Conservation (phyloP, 495 filamentous ascomycete species). For the Penicillium malachiteum region DNA sequence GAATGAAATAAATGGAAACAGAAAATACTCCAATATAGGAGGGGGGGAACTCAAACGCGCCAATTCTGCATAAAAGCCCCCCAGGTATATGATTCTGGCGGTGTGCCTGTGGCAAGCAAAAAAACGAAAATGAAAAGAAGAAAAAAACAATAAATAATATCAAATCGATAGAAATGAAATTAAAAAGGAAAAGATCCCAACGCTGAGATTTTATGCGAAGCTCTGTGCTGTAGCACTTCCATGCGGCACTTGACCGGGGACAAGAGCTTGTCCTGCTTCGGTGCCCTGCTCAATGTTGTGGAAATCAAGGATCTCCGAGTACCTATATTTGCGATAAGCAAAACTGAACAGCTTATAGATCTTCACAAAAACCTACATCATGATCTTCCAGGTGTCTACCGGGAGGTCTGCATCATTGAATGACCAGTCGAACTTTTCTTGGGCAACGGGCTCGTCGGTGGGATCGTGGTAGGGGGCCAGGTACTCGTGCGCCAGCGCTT, state of each 20-base stretch:
- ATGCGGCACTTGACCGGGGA: slow-evolving; percentile 32
- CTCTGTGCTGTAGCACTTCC: slow-evolving; percentile 19
- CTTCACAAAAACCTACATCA: slow-evolving; percentile 72
- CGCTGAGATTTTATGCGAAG: slow-evolving; percentile 27
- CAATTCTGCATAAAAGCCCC: slow-evolving; percentile 17
- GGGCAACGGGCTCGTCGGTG: slow-evolving; percentile 89
- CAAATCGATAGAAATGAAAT: slow-evolving; percentile 7
- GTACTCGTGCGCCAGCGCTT: slow-evolving; percentile 88
- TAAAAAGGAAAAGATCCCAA: not conserved
- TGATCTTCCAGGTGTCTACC: slow-evolving; percentile 99
- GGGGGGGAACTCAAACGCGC: slow-evolving; percentile 7
- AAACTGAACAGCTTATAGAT: not conserved
- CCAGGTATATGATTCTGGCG: slow-evolving; percentile 9
- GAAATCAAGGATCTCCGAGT: slow-evolving; percentile 98
- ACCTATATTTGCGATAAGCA: slow-evolving; percentile 56
- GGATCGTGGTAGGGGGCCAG: slow-evolving; percentile 96
- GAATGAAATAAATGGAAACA: slow-evolving; percentile 7
- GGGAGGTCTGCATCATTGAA: slow-evolving; percentile 98
- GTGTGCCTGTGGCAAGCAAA: slow-evolving; percentile 2
- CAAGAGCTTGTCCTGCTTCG: slow-evolving; percentile 38
- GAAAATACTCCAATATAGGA: not conserved
- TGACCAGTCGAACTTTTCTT: slow-evolving; percentile 99
- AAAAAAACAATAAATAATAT: slow-evolving; percentile 10
- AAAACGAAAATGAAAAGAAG: slow-evolving; percentile 9
- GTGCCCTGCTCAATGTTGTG: slow-evolving; percentile 79